Evolutionary conservation across 169 alveolate genomes (phyloP).

Genomic region (Plasmodium coatneyi): DNA sequence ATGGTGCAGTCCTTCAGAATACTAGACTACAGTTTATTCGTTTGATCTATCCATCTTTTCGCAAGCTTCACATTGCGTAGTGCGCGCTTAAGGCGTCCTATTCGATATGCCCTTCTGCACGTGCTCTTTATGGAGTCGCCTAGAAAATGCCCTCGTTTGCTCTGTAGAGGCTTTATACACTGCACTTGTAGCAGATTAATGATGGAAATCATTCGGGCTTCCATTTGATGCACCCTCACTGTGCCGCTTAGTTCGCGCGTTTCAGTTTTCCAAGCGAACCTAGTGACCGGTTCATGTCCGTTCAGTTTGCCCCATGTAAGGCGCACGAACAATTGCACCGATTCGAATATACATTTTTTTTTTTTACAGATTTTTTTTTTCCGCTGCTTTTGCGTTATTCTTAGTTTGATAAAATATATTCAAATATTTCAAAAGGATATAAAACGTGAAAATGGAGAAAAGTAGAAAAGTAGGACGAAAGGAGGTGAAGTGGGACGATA

Average conservation of each 20-base stretch:
- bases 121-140: neutral
- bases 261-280: neutral
- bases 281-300: neutral
- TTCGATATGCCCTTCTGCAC: neutral
- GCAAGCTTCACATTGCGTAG: neutral
- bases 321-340: neutral
- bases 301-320: neutral
- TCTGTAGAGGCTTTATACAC: neutral
- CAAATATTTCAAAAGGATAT: neutral
- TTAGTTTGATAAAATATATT: neutral
- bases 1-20: conserved; percentile 51
- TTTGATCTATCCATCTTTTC: neutral
- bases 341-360: neutral
- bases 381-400: neutral
- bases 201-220: neutral
- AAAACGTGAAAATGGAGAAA: neutral
- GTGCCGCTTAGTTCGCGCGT: neutral
- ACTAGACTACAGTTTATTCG: conserved; percentile 21
- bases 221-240: neutral
- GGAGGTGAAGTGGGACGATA: neutral
- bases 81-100: neutral
- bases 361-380: neutral
- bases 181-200: neutral
- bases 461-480: neutral
- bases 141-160: neutral